Conservation (phyloP, 345 rosid genomes). For the Erucastrum elatum region DNA sequence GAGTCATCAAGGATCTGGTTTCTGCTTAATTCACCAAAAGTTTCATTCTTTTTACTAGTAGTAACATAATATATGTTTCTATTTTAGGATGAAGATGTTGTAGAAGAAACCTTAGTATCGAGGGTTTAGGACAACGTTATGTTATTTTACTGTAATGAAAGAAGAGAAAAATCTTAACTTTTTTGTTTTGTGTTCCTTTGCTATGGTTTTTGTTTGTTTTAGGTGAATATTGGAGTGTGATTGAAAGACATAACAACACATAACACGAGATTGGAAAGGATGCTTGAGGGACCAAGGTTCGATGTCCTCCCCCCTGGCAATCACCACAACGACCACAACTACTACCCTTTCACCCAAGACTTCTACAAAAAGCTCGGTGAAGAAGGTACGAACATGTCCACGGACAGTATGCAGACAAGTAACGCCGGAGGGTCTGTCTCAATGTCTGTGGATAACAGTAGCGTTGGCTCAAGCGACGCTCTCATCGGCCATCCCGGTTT, state of each 20-base stretch:
- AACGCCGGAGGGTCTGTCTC: conserved; percentile 63
- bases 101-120: too few relatives aligned
- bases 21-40: neutral
- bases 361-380: conserved; percentile 63
- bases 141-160: neutral
- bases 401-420: conserved; percentile 60
- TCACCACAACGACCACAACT: conserved; percentile 46
- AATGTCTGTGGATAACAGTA: conserved; percentile 65
- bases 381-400: conserved; percentile 58
- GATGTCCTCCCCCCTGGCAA: conserved; percentile 26
- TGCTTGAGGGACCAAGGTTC: conserved; percentile 48
- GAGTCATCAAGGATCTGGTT: conserved; percentile 5
- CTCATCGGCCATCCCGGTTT: conserved; percentile 59
- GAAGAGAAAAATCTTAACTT: too few relatives aligned
- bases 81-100: neutral
- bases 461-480: conserved; percentile 64
- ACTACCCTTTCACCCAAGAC: conserved; percentile 54
- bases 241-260: conserved; percentile 9
- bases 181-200: neutral
- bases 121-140: neutral
- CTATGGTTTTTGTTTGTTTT: conserved; percentile 6
- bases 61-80: neutral
- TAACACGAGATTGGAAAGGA: conserved; percentile 22
- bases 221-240: conserved; percentile 18
- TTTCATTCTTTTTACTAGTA: neutral